Conservation (phyloP, 768 basidiomycete genomes). For the Omphalotus guepiniiformis region DNA sequence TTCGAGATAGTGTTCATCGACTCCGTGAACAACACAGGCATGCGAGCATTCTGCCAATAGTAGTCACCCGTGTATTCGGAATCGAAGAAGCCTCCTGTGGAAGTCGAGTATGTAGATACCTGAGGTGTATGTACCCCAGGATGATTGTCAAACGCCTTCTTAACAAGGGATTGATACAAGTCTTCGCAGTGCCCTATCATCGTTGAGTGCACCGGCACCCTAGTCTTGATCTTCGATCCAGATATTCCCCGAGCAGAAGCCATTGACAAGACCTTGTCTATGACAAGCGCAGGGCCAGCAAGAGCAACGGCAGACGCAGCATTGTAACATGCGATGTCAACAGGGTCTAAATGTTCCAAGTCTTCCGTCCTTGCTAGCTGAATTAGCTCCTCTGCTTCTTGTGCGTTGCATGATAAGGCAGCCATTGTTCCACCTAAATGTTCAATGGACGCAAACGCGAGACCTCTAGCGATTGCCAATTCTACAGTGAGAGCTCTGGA, state of each 20-base stretch:
- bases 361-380: slow-evolving; percentile 7
- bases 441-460: slow-evolving; percentile 30
- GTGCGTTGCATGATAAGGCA: slow-evolving; percentile 31
- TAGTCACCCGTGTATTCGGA: slow-evolving; percentile 20
- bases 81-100: slow-evolving; percentile 15
- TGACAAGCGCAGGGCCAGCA: slow-evolving; percentile 24
- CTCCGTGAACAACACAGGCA: slow-evolving; percentile 22
- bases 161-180: slow-evolving; percentile 22
- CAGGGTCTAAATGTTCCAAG: slow-evolving; percentile 9
- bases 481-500: slow-evolving; percentile 36
- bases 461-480: slow-evolving; percentile 38
- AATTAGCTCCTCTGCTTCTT: slow-evolving; percentile 24
- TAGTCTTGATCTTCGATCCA: slow-evolving; percentile 31
- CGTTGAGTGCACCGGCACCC: slow-evolving; percentile 33
- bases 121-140: slow-evolving; percentile 14
- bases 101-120: slow-evolving; percentile 23
- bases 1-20: slow-evolving; percentile 18
- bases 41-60: slow-evolving; percentile 24
- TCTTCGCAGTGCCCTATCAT: slow-evolving; percentile 33
- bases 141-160: slow-evolving; percentile 29
- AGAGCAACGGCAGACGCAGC: slow-evolving; percentile 32
- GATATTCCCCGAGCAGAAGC: slow-evolving; percentile 25
- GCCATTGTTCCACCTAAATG: slow-evolving; percentile 36
- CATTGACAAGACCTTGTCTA: slow-evolving; percentile 26
- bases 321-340: slow-evolving; percentile 42